Evolutionary conservation across 805 yeast species (phyloP), one percentile per base, ranked within the genome.

Genomic region (Suhomyces pyralidae): DNA sequence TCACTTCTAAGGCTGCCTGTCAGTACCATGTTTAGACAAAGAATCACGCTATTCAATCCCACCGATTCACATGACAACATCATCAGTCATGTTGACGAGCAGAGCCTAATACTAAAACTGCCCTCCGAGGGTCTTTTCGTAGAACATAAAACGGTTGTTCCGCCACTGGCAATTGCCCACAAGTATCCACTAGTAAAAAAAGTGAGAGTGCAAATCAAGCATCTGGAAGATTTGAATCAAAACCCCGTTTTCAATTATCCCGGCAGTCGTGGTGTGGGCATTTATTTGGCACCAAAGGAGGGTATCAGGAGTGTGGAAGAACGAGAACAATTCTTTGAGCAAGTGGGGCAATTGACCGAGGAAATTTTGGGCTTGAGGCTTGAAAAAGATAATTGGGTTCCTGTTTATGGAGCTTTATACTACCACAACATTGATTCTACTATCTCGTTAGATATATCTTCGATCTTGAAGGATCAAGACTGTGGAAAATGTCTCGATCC

Each of bases 21-120:
- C 42, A 38, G 14, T n/a, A 40, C 15, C 34, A 60, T 60, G 62
- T 54, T 61, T 45, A 67, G 64, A 57, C 74, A 71, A 45, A 59
- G 76, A 56, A 61, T 65, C 14, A 69, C 76, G 19, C 51, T 70
- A 28, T 58, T 62, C 53, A 70, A 70, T 53, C 70, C 68, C 12
- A 55, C 53, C 5, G 32, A 51, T 3, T 55, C 57, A 24, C 63
- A 68, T 48, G 71, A 69, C 46, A 58, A 56, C 19, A 47, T 70
- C 17, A 60, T 71, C 9, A 44, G 55, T 12, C 28, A 40, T 26
- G 20, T 55, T 14, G 42, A 48, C 51, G 40, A 48, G 15, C 10
- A n/a, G n/a, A 25, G 12, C 32, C 24, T 55, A 24, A n/a, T 17
- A 3, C 30, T 58, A 15, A 30, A 28, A 7, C 53, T 52, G 5